Percentiles rank a stretch among this genome's conserved stretches.
Conservation (phyloP, 768 basidiomycete species). For the Naganishia friedmannii region DNA sequence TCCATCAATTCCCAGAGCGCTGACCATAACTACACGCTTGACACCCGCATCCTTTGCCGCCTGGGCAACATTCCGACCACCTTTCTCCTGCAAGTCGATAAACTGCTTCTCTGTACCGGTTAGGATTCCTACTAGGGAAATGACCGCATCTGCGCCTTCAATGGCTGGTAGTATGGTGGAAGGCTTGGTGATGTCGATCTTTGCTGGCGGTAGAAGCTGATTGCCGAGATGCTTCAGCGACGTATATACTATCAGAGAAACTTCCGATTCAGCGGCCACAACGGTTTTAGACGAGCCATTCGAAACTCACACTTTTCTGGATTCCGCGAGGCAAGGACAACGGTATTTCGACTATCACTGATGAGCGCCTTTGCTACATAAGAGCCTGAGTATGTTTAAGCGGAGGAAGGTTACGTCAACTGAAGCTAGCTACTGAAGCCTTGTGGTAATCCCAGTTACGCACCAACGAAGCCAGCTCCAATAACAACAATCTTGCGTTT, state of each 20-base stretch:
- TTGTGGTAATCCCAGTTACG: constrained; percentile 1
- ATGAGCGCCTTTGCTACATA: constrained; percentile 63
- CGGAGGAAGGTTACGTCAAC: neutral
- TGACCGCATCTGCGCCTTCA: constrained; percentile 59
- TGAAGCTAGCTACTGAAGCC: too few species aligned
- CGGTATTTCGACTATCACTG: constrained; percentile 52
- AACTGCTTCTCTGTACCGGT: constrained; percentile 61
- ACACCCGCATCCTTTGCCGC: constrained; percentile 59
- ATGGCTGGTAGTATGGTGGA: constrained; percentile 56
- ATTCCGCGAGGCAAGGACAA: constrained; percentile 64
- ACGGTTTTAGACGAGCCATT: neutral
- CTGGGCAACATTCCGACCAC: constrained; percentile 65
- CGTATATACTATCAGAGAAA: constrained; percentile 47
- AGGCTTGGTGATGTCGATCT: constrained; percentile 61
- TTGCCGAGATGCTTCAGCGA: constrained; percentile 42
- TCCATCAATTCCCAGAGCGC: constrained; percentile 70
- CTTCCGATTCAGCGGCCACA: neutral
- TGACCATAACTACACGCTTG: constrained; percentile 53
- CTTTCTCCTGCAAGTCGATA: constrained; percentile 63
- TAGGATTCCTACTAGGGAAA: constrained; percentile 70
- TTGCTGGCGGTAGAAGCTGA: constrained; percentile 55
- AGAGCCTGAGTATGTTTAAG: constrained; percentile 54
- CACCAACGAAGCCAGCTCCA: constrained; percentile 63
- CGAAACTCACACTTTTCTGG: constrained; percentile 52
- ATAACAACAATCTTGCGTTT: constrained; percentile 54